These are phyloP conservation scores for Oxalis stricta DNA, from an alignment of 441 rosid species.

Conservation along the genomic window DNA sequence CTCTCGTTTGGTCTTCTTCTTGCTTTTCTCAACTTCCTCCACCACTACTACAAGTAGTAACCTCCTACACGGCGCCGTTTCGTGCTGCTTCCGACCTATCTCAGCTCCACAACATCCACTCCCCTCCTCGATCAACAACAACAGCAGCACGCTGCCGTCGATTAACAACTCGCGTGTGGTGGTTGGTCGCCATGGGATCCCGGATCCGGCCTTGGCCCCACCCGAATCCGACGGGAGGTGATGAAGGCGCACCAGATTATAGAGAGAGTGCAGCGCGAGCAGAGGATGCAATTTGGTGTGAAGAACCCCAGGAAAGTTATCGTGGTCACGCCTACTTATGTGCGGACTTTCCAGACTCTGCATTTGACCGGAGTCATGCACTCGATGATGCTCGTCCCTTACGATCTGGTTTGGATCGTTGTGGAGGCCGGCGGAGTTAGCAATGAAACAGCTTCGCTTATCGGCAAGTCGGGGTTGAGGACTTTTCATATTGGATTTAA, in stretches of 20 bases:
- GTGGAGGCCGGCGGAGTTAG: constrained; percentile 77
- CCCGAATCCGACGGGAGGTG: constrained; percentile 78
- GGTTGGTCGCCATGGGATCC: constrained; percentile 97
- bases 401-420: constrained; percentile 89
- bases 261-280: constrained; percentile 82
- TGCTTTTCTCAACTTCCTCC: constrained; percentile 56
- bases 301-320: constrained; percentile 53
- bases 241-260: constrained; percentile 88
- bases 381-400: constrained; percentile 75
- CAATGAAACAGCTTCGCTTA: constrained; percentile 64
- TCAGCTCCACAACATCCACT: constrained; percentile 8
- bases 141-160: too few relatives aligned
- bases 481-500: constrained; percentile 52
- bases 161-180: constrained; percentile 49
- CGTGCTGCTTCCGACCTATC: too few relatives aligned
- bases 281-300: constrained; percentile 65
- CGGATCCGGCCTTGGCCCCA: constrained; percentile 99
- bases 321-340: constrained; percentile 91
- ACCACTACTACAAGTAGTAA: constrained; percentile 19
- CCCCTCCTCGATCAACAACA: constrained; percentile 17
- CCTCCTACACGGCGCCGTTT: constrained; percentile 52
- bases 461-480: constrained; percentile 52
- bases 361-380: constrained; percentile 91
- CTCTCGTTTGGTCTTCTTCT: constrained; percentile 79
- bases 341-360: constrained; percentile 79